phyloP scores from a whole-genome alignment of 306 rosid species.

The Fragaria nilgerrensis region DNA sequence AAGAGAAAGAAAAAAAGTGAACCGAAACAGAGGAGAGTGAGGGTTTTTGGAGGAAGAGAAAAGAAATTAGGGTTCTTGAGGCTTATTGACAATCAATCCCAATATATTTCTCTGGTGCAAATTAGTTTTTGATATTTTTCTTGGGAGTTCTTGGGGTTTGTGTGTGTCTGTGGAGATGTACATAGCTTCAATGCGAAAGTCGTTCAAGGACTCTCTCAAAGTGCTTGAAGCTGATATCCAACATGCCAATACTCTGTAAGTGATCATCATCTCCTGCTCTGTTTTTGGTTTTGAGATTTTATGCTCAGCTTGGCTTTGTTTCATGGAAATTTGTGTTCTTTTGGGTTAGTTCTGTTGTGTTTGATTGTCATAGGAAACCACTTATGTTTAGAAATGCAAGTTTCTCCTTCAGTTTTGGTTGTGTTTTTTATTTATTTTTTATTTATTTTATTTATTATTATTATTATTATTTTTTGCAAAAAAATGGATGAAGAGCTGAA shows the following conservation, averaged over 20 bases:
- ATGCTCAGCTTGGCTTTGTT: background rate
- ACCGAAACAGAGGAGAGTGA: background rate
- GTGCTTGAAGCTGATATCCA: conserved; percentile 98
- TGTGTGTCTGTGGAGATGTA: conserved; percentile 49
- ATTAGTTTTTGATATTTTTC: background rate
- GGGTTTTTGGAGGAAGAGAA: conserved; percentile 12
- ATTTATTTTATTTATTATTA: no score
- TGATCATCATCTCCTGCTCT: background rate
- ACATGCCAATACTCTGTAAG: conserved; percentile 93
- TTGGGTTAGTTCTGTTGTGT: background rate
- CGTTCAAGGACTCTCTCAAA: conserved; percentile 94
- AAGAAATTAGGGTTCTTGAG: conserved; percentile 30
- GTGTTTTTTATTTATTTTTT: no score
- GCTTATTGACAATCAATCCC: background rate
- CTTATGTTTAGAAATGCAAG: background rate
- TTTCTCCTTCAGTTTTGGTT: background rate
- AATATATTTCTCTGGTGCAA: background rate
- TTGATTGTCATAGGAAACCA: background rate
- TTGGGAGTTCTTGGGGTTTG: background rate
- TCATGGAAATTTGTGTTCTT: background rate
- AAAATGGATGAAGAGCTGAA: background rate
- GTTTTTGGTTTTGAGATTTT: background rate
- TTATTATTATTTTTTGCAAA: background rate
- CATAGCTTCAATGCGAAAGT: conserved; percentile 88
- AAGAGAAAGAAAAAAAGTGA: background rate